Conservation (phyloP, 2,329 filamentous ascomycete genomes). For the Blastomyces silverae region DNA sequence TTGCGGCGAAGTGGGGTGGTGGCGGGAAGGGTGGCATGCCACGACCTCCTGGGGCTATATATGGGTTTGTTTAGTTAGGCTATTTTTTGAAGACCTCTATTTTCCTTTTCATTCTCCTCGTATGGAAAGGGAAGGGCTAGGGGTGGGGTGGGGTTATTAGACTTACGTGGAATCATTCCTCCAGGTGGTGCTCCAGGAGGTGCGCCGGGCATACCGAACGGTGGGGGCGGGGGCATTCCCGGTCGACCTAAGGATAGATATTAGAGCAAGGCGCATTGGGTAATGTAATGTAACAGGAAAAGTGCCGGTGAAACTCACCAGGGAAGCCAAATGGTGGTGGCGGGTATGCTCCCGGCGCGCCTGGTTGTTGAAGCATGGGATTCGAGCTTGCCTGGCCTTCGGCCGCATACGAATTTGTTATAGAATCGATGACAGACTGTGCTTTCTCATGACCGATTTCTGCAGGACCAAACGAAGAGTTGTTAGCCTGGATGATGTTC, state of each 20-base stretch:
- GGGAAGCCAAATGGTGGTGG: constrained; percentile 59
- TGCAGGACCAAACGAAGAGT: constrained; percentile 32
- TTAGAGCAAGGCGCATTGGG: constrained; percentile 7
- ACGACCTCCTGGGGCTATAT: constrained; percentile 50
- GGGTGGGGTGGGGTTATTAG: neutral
- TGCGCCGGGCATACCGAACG: constrained; percentile 49
- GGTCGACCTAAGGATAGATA: constrained; percentile 29
- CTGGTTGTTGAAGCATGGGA: constrained; percentile 68
- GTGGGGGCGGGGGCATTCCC: constrained; percentile 49
- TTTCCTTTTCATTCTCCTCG: neutral
- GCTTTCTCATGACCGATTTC: constrained; percentile 98
- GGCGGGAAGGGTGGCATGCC: constrained; percentile 47
- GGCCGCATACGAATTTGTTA: constrained; percentile 89
- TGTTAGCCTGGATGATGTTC: neutral
- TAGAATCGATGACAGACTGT: constrained; percentile 95
- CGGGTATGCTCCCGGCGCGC: constrained; percentile 38
- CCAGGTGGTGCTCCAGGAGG: constrained; percentile 34
- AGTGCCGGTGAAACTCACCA: constrained; percentile 36
- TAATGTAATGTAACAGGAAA: neutral
- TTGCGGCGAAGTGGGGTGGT: constrained; percentile 39
- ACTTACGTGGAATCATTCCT: constrained; percentile 51
- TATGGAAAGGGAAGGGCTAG: neutral
- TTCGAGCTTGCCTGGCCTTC: constrained; percentile 84
- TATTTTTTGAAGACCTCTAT: too few species aligned
- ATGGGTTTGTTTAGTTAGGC: constrained; percentile 20